These are phyloP conservation scores for Parastagonospora nodorum DNA, from an alignment of 2,329 filamentous ascomycete genomes.

Conservation along the genomic window DNA sequence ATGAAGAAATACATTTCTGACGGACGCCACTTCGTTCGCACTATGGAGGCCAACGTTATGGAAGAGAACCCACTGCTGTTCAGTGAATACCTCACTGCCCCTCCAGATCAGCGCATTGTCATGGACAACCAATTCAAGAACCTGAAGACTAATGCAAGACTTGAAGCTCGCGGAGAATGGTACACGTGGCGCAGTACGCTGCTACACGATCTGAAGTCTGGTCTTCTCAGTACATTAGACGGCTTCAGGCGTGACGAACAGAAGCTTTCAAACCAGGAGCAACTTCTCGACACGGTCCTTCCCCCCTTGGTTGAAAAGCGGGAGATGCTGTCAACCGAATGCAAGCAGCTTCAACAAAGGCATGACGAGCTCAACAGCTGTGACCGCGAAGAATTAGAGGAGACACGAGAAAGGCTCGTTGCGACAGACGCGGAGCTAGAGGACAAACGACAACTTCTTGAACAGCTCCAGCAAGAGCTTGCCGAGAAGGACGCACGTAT, in stretches of 20 bases:
- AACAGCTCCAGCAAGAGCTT: conserved; percentile 68
- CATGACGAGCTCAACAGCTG: conserved; percentile 77
- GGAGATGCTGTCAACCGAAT: conserved; percentile 66
- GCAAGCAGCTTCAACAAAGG: conserved; percentile 70
- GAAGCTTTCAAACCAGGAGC: conserved; percentile 69
- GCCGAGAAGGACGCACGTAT: conserved; percentile 70
- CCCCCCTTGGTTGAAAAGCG: conserved; percentile 68
- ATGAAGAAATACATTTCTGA: conserved; percentile 96
- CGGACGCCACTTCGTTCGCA: conserved; percentile 84
- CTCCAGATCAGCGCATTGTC: conserved; percentile 78
- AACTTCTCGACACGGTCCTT: conserved; percentile 68
- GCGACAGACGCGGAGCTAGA: conserved; percentile 70
- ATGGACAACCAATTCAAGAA: conserved; percentile 99
- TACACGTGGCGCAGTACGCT: conserved; percentile 97
- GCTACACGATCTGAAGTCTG: conserved; percentile 79
- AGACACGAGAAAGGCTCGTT: conserved; percentile 71
- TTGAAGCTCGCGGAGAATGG: conserved; percentile 95
- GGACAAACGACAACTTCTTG: conserved; percentile 70
- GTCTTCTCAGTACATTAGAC: conserved; percentile 73
- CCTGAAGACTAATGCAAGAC: conserved; percentile 87
- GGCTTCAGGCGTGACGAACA: conserved; percentile 78
- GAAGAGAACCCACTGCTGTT: conserved; percentile 92
- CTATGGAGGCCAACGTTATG: conserved; percentile 86
- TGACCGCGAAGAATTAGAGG: conserved; percentile 77
- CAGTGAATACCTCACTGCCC: conserved; percentile 85